Conservation (phyloP, 1,139 yeast species). For the Debaryomycetaceae sp. region DNA sequence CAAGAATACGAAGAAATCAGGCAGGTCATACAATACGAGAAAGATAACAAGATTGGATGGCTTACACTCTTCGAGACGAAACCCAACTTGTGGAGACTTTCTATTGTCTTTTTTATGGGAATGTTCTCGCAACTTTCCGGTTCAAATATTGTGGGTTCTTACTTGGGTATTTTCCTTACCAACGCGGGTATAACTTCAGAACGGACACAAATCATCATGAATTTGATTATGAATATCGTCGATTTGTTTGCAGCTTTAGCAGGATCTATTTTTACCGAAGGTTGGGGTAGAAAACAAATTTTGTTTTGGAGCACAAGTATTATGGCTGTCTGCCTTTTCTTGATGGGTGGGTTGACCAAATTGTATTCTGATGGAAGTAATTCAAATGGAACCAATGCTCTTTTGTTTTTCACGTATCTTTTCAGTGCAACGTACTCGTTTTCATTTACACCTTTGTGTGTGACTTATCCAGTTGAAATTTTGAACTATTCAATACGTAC, state of each 20-base stretch:
- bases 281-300: neutral
- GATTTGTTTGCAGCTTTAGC: neutral
- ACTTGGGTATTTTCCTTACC: neutral
- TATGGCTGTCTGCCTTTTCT: neutral
- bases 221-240: neutral
- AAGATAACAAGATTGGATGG: neutral
- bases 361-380: neutral
- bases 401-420: slow-evolving; percentile 6
- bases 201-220: neutral
- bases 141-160: neutral
- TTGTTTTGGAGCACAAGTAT: neutral
- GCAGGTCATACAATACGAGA: neutral
- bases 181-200: neutral
- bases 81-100: neutral
- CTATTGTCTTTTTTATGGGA: neutral
- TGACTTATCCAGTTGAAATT: slow-evolving; percentile 10
- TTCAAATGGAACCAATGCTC: neutral
- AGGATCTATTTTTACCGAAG: neutral
- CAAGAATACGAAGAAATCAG: neutral
- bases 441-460: slow-evolving; percentile 9
- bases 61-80: neutral
- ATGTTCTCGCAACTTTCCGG: neutral
- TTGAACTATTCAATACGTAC: slow-evolving; percentile 6
- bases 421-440: slow-evolving; percentile 8
- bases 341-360: neutral